These are phyloP conservation scores for Pseudogymnoascus sp. DNA, from an alignment of 2,329 filamentous ascomycete genomes.

Conservation along the genomic window DNA sequence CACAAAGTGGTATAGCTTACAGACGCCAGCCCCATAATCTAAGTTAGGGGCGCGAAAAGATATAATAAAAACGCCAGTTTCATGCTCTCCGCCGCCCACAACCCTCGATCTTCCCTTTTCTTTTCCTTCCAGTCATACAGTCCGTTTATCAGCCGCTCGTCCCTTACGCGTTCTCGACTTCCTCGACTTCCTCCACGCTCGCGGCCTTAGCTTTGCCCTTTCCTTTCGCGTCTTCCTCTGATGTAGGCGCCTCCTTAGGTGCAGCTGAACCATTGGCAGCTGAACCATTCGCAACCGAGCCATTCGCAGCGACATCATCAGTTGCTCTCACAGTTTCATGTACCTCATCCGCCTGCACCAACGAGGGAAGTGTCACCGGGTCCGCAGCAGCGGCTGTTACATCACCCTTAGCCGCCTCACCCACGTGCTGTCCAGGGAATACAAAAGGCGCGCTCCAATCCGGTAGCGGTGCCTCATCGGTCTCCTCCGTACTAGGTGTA, in stretches of 20 bases:
- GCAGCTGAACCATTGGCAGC: neutral
- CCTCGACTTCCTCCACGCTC: neutral
- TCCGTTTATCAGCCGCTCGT: neutral
- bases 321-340: neutral
- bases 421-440: neutral
- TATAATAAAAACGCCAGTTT: conserved; percentile 2
- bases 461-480: neutral
- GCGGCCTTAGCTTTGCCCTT: neutral
- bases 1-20: conserved; percentile 12
- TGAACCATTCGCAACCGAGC: neutral
- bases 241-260: neutral
- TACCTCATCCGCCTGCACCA: neutral
- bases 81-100: neutral
- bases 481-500: neutral
- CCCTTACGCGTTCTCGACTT: neutral
- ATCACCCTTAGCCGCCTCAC: neutral
- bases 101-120: neutral
- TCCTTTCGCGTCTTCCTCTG: neutral
- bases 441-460: conserved; percentile 7
- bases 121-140: conserved; percentile 7
- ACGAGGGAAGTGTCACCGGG: neutral
- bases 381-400: neutral
- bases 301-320: neutral
- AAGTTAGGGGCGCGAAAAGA: conserved; percentile 4
- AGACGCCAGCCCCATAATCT: conserved; percentile 10